A percentile compares a stretch with the other conserved stretches of the same genome.
Evolutionary conservation across 1,139 yeast genomes (phyloP).

Genomic region (Kodamaea anthophila): DNA sequence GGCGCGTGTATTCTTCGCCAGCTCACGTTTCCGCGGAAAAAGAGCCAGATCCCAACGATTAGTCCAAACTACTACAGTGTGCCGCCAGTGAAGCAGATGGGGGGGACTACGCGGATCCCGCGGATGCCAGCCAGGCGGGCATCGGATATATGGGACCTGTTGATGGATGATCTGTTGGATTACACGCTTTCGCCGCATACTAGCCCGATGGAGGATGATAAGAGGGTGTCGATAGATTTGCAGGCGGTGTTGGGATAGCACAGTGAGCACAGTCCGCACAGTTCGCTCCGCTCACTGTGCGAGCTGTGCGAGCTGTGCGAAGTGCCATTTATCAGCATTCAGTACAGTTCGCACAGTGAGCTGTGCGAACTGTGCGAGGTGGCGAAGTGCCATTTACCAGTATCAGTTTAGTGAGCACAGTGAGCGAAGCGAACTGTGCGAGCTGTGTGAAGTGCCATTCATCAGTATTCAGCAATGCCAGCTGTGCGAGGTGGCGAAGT

Average conservation of each 20-base stretch:
- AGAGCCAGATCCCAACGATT: slow-evolving; percentile 6
- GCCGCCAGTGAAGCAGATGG: slow-evolving; percentile 3
- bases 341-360: no score
- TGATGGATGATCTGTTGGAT: slow-evolving; percentile 6
- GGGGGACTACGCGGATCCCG: slow-evolving; percentile 6
- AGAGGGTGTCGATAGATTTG: slow-evolving; percentile 4
- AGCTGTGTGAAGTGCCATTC: no score
- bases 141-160: slow-evolving; percentile 6
- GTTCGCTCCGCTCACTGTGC: no score
- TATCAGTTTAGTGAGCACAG: no score
- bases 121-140: slow-evolving; percentile 2
- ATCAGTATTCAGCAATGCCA: no score
- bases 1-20: not conserved
- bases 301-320: no score
- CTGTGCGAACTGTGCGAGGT: no score
- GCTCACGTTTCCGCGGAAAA: slow-evolving; percentile 4
- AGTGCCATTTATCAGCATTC: no score
- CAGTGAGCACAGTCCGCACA: no score
- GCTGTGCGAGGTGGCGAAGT: no score
- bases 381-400: no score
- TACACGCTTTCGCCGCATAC: slow-evolving; percentile 5
- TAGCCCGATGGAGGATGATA: slow-evolving; percentile 3
- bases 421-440: no score
- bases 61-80: slow-evolving; percentile 1
- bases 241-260: slow-evolving; percentile 3